Evolutionary conservation across 1,139 yeast species (phyloP).

Genomic region (Spencermartinsiella ligniputridi): DNA sequence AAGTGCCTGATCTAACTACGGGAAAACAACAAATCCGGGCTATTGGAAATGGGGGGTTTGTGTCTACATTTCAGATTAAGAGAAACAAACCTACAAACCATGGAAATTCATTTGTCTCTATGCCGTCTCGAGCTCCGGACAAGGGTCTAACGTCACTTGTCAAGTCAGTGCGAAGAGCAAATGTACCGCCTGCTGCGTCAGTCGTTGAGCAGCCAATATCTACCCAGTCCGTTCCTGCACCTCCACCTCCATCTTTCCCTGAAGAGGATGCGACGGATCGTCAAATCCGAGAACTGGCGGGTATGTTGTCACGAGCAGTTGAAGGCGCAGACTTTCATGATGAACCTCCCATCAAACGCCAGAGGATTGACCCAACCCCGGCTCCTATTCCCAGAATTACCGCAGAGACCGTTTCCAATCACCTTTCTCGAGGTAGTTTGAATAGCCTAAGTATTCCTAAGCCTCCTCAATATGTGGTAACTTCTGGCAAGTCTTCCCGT

Average conservation of each 20-base stretch:
- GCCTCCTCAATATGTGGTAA: slow-evolving; percentile 21
- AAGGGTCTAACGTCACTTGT: slow-evolving; percentile 12
- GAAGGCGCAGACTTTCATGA: slow-evolving; percentile 1
- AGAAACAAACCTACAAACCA: not conserved
- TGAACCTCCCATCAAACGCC: not conserved
- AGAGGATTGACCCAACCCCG: not conserved
- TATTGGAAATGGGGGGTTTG: slow-evolving; percentile 8
- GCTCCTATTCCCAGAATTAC: not conserved
- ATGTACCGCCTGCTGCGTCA: not conserved
- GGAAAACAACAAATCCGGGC: slow-evolving; percentile 1
- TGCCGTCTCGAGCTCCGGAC: slow-evolving; percentile 13
- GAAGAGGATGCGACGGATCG: slow-evolving; percentile 2
- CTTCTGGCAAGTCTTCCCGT: slow-evolving; percentile 17
- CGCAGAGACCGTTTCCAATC: not conserved
- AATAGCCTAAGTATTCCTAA: slow-evolving; percentile 12
- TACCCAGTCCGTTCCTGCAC: not conserved
- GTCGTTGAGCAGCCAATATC: not conserved
- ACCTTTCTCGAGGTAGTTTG: not conserved
- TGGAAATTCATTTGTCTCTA: not conserved
- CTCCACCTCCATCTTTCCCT: not conserved
- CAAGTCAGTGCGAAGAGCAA: not conserved
- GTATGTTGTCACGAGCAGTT: slow-evolving; percentile 10
- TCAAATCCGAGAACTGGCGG: slow-evolving; percentile 13
- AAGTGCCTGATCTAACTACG: not conserved
- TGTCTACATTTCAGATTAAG: slow-evolving; percentile 7